Evolutionary conservation across 2,329 filamentous ascomycete genomes (phyloP).

Genomic region (Colletotrichum sp.): DNA sequence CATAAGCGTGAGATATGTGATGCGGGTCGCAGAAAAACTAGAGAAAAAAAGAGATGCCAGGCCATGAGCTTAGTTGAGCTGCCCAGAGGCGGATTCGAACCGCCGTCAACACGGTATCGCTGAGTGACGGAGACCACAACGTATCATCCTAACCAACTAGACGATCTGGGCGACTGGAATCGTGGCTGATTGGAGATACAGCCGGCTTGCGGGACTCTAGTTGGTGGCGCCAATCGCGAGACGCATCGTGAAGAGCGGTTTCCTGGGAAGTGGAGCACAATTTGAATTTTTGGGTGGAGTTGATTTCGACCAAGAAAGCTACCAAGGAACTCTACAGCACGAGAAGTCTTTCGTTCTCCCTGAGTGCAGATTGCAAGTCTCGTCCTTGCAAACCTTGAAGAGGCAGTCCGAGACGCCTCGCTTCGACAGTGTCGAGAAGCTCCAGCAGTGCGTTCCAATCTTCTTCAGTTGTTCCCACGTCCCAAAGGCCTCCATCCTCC

Average conservation of each 20-base stretch:
- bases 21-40: neutral
- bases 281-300: neutral
- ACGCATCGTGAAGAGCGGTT: neutral
- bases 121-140: slow-evolving; percentile 3
- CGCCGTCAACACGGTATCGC: slow-evolving; percentile 5
- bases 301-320: neutral
- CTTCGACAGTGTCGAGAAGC: neutral
- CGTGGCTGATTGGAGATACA: neutral
- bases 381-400: neutral
- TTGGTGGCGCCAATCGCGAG: neutral
- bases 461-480: neutral
- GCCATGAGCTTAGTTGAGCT: neutral
- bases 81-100: slow-evolving; percentile 11
- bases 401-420: neutral
- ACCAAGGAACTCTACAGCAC: neutral
- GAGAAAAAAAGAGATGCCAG: neutral
- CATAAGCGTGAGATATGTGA: neutral
- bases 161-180: neutral
- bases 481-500: neutral
- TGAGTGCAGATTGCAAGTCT: neutral
- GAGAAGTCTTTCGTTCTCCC: neutral
- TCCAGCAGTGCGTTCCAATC: neutral
- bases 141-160: slow-evolving; percentile 12
- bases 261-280: neutral
- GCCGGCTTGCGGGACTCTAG: neutral